A percentile compares a stretch with the other conserved stretches of the same genome.
These are phyloP conservation scores for Lichtheimia hyalospora DNA, from an alignment of 371 early-diverging fungal species.

Conservation along the genomic window DNA sequence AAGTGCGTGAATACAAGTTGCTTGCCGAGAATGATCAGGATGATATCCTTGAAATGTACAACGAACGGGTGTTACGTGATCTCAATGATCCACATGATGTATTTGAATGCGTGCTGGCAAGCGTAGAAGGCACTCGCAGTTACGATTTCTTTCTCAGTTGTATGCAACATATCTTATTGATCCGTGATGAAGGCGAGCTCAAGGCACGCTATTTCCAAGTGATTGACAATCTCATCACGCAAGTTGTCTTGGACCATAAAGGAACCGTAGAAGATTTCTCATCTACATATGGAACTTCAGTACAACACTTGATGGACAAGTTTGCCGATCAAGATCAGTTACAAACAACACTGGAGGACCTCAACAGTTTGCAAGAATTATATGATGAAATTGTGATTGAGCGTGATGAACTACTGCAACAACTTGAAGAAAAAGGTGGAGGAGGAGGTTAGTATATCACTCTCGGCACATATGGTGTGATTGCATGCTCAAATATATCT, in stretches of 20 bases:
- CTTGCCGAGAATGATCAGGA: conserved; percentile 78
- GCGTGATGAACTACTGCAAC: conserved; percentile 51
- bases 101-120: conserved; percentile 71
- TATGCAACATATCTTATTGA: conserved; percentile 74
- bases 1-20: conserved; percentile 71
- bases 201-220: conserved; percentile 77
- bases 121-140: conserved; percentile 74
- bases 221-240: conserved; percentile 77
- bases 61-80: conserved; percentile 72
- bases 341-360: conserved; percentile 65
- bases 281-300: conserved; percentile 62
- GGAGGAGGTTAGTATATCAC: not conserved
- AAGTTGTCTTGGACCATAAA: conserved; percentile 81
- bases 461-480: not conserved
- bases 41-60: conserved; percentile 77
- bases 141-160: conserved; percentile 80
- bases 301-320: conserved; percentile 74
- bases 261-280: conserved; percentile 71
- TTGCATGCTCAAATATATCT: not conserved
- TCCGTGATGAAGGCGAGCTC: conserved; percentile 62
- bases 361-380: conserved; percentile 54
- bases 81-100: conserved; percentile 82
- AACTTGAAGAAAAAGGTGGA: conserved; percentile 37
- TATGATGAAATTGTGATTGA: conserved; percentile 43
- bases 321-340: conserved; percentile 84